phyloP scores from a whole-genome alignment of 257 asterid species.

The Nicotiana sylvestris region DNA sequence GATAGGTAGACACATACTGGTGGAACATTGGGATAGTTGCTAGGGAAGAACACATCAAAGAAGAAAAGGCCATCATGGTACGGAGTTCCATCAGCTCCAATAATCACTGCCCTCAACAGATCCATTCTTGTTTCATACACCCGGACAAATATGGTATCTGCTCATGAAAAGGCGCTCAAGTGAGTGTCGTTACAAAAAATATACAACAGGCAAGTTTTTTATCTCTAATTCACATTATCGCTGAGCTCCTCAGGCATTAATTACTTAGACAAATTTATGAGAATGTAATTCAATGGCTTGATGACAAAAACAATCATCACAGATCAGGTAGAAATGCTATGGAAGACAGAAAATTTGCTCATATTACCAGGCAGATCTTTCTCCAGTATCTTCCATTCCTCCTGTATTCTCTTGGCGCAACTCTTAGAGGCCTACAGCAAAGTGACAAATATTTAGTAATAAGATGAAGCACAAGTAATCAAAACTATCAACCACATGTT shows the following conservation, averaged over 20 bases:
- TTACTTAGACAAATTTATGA: background rate
- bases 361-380: constrained; percentile 28
- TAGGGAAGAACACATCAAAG: constrained; percentile 32
- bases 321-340: background rate
- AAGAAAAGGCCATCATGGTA: constrained; percentile 36
- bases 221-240: background rate
- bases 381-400: constrained; percentile 34
- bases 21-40: constrained; percentile 25
- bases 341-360: background rate
- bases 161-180: background rate
- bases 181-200: background rate
- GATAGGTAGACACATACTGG: constrained; percentile 16
- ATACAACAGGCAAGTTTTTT: background rate
- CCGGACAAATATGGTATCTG: constrained; percentile 30
- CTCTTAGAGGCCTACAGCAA: constrained; percentile 17
- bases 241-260: background rate
- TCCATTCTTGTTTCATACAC: constrained; percentile 37
- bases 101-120: constrained; percentile 29
- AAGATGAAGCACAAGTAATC: background rate
- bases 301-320: background rate
- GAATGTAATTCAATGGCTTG: background rate
- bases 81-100: constrained; percentile 38
- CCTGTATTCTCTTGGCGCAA: constrained; percentile 24
- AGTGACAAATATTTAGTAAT: background rate
- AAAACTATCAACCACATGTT: background rate